Conservation (phyloP, 225 moss, liverwort and hornwort genomes). For the Marchantia paleacea region DNA sequence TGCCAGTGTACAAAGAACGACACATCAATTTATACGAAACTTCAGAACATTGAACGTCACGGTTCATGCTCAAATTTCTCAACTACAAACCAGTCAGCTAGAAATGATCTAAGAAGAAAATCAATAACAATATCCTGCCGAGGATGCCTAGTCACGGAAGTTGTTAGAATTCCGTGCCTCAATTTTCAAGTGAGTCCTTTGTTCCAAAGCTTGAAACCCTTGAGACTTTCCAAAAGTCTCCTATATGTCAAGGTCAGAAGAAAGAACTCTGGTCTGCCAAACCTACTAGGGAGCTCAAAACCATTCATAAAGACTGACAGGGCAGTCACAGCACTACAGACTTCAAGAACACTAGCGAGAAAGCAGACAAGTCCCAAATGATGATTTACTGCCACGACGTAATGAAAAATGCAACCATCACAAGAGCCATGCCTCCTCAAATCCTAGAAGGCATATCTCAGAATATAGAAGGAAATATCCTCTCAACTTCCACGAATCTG, state of each 20-base stretch:
- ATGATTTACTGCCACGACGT: not conserved
- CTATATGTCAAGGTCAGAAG: too few species aligned
- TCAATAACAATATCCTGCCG: too few species aligned
- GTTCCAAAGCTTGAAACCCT: too few species aligned
- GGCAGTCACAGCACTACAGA: not conserved
- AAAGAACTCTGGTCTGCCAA: not conserved
- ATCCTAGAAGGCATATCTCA: not conserved
- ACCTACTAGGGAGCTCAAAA: not conserved
- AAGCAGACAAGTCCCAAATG: not conserved
- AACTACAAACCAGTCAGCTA: too few species aligned
- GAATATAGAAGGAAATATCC: too few species aligned
- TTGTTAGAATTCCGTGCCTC: too few species aligned
- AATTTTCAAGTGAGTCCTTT: too few species aligned
- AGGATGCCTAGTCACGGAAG: too few species aligned
- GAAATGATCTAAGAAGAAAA: too few species aligned
- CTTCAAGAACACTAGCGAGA: not conserved
- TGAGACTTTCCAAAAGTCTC: too few species aligned
- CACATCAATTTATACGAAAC: not conserved
- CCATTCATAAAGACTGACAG: not conserved
- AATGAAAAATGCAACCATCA: not conserved
- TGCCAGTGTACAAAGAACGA: constrained; percentile 13
- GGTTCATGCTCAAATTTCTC: not conserved
- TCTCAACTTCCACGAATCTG: too few species aligned
- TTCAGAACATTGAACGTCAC: not conserved
- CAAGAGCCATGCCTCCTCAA: not conserved